Evolutionary conservation across 139 green algal genomes (phyloP), one percentile per base, ranked within the genome.

Genomic region (Medakamo hakoo): DNA sequence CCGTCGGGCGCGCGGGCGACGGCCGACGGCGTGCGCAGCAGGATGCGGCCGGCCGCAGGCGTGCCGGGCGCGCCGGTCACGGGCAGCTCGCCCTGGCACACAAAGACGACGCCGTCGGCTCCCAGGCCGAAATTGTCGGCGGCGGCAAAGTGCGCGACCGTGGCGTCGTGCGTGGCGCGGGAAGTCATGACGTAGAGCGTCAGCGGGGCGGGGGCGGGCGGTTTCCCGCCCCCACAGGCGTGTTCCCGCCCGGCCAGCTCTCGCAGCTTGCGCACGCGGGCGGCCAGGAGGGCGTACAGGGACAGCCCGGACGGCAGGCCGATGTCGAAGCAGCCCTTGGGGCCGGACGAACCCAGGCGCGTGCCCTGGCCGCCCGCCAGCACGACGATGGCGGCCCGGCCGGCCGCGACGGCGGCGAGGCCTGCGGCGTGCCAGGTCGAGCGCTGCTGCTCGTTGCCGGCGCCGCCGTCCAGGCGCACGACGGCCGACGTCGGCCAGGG

Each of bases 271-370:
- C 77, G 59, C 23, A 97, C 60, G 32, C 91, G 79, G 77, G 95
- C 89, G 2, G 86, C 87, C 20, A 85, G 81, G 57, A 97, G 71
- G 69, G 92, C 84, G 68, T 96, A 98, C 22, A 98, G 82, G 1
- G 76, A 84, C 73, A 94, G 95, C 63, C 68, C 58, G 14, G 82
- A 93, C 23, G 91, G 89, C 57, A 98, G 81, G 3, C 89, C 85
- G 4, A 98, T 86, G 76, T 96, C 79, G 63, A 86, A 95, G 73
- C 91, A 97, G 57, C 91, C 91, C 73, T 96, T 97, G 49, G 90
- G 91, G 4, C 67, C 55, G 4, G 61, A 64, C 74, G 75, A 91
- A 29, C 91, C 91, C 59, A 98, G 73, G 3, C 91, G 82, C 20
- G 90, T 97, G 64, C 91, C 91, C 71, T 98, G 91, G 3, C 89